Evolutionary conservation across 2,329 filamentous ascomycete species (phyloP).

Genomic region (Fusarium metavorans): DNA sequence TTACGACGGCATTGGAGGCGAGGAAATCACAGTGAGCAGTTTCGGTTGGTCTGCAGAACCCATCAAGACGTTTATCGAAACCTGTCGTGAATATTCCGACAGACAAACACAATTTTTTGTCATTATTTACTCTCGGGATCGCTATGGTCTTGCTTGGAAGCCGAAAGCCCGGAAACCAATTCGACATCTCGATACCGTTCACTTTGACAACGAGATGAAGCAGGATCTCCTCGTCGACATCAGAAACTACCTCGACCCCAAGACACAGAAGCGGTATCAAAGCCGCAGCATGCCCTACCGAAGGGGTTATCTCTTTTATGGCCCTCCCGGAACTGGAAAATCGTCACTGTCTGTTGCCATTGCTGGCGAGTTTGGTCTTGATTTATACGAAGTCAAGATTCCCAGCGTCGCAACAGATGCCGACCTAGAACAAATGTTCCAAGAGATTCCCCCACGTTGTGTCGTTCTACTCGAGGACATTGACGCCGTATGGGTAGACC

Average conservation of each 20-base stretch:
- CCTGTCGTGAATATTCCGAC: constrained; percentile 61
- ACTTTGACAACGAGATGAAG: constrained; percentile 61
- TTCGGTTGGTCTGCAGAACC: constrained; percentile 64
- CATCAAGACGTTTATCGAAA: constrained; percentile 59
- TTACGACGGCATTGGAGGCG: constrained; percentile 60
- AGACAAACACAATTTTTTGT: constrained; percentile 62
- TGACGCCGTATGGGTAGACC: constrained; percentile 56
- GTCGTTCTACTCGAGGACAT: constrained; percentile 68
- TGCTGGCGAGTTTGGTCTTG: constrained; percentile 62
- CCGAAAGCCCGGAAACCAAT: constrained; percentile 62
- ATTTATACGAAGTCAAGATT: constrained; percentile 63
- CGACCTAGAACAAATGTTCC: constrained; percentile 62
- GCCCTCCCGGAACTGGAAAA: constrained; percentile 72
- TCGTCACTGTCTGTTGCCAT: constrained; percentile 66
- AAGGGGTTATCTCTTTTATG: constrained; percentile 72
- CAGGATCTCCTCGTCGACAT: constrained; percentile 62
- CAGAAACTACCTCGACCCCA: constrained; percentile 63
- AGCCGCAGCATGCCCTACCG: constrained; percentile 60
- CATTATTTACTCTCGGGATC: constrained; percentile 60
- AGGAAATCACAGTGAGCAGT: constrained; percentile 62
- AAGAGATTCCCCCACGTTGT: constrained; percentile 64
- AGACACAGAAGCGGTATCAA: constrained; percentile 69
- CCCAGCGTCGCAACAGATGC: constrained; percentile 64
- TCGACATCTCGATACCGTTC: constrained; percentile 62
- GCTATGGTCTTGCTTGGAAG: constrained; percentile 62